Evolutionary conservation across 2,329 filamentous ascomycete species (phyloP), one percentile per base, ranked within the genome.

Genomic region (Penicillium sp.): DNA sequence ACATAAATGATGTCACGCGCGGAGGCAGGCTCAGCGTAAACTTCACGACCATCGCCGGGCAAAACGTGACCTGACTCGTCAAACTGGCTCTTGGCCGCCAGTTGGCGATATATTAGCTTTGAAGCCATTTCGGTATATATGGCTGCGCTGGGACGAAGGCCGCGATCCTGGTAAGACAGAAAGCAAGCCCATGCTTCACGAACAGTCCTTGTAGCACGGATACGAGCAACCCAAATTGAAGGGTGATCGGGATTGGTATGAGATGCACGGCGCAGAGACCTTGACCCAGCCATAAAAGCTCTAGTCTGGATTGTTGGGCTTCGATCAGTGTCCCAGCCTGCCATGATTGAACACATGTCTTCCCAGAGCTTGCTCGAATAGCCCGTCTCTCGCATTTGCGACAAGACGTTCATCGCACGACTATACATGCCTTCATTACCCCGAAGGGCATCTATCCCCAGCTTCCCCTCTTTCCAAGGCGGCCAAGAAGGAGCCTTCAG

Each of bases 151-250:
- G 73, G 67, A 10, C 69, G 71, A 38, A 75, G 64, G 8, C 69
- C 71, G 14, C 76, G 73, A 22, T 81, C 76, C 68, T 85, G 79
- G 60, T 82, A 86, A 5, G 84, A 80, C 43, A 86, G 71, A 69
- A 87, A 89, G 62, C 83, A 86, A 22, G 86, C 85, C 86, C 86
- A 89, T 5, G 86, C 86, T 74, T 89, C 86, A 61, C 84, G 80
- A 49, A 84, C 73, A 4, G 86, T 88, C 38, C 86, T 78, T 11
- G 86, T 89, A 22, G 84, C 80, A 48, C 78, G 76, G 54, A 89
- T 83, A 11, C 86, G 80, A 35, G 83, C 84, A 58, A 79, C 78
- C 86, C 86, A 88, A 11, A 83, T 66, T 11, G 76, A 61, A 1
- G 67, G 65, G 15, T 76, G 63, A 48, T 72, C 61, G 12, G 60